Percentiles rank a stretch among this genome's conserved stretches.
phyloP scores from a whole-genome alignment of 75 land plant genomes.

The Adiantum capillusveneris region DNA sequence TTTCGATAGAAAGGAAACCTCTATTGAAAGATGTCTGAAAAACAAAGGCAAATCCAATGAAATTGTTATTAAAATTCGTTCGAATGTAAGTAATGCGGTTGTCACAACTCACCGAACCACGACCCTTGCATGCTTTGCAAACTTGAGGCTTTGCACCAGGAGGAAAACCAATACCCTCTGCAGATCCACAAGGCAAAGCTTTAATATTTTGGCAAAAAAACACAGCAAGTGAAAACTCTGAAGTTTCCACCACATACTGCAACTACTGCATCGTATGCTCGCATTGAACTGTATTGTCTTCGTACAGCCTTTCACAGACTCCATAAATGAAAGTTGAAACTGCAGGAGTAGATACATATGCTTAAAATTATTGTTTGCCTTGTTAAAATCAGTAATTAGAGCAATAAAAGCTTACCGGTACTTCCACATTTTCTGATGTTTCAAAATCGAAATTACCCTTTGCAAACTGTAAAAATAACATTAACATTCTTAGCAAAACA shows the following conservation, averaged over 20 bases:
- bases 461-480: slow-evolving; percentile 2
- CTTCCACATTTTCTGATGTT: background rate
- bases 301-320: slow-evolving; percentile 92
- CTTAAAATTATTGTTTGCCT: background rate
- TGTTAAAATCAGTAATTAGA: too few relatives aligned
- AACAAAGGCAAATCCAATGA: too few relatives aligned
- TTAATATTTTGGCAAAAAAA: too few relatives aligned
- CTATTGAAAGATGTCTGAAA: slow-evolving; percentile 48
- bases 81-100: background rate
- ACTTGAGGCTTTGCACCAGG: slow-evolving; percentile 69
- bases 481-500: too few relatives aligned
- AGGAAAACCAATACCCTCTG: slow-evolving; percentile 71
- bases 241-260: slow-evolving; percentile 46
- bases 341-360: too few relatives aligned
- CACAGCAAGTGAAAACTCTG: too few relatives aligned
- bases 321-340: slow-evolving; percentile 84
- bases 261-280: slow-evolving; percentile 49
- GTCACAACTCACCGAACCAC: slow-evolving; percentile 56
- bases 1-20: slow-evolving; percentile 57
- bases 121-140: slow-evolving; percentile 67
- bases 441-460: slow-evolving; percentile 5
- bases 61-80: too few relatives aligned
- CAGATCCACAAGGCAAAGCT: background rate
- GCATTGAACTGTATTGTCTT: slow-evolving; percentile 61
- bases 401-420: background rate